phyloP scores from a whole-genome alignment of 106 monocot species.

The Ottelia alismoides region DNA sequence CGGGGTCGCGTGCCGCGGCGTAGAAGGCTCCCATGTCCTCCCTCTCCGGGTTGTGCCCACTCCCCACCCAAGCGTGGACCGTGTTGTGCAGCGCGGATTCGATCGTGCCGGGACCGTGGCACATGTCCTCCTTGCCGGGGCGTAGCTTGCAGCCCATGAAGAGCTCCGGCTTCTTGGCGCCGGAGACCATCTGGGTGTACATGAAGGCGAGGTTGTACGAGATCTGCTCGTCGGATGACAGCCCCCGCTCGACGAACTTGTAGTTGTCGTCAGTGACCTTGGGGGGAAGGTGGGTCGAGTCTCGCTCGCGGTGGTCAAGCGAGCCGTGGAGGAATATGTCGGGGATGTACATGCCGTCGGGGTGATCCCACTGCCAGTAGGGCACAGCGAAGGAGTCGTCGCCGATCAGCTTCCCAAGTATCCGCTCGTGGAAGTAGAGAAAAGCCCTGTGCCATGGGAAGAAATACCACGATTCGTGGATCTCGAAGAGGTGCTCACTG shows the following conservation, averaged over 20 bases:
- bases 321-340: slow-evolving; percentile 3
- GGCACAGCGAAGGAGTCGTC: slow-evolving; percentile 24
- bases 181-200: slow-evolving; percentile 21
- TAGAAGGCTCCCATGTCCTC: slow-evolving; percentile 12
- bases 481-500: slow-evolving; percentile 7
- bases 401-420: slow-evolving; percentile 24
- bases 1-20: slow-evolving; percentile 9
- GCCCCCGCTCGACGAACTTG: background rate
- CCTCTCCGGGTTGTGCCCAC: background rate
- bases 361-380: slow-evolving; percentile 26
- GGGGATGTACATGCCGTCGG: slow-evolving; percentile 16
- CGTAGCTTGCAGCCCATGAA: slow-evolving; percentile 13
- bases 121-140: slow-evolving; percentile 4
- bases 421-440: slow-evolving; percentile 27
- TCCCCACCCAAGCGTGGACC: slow-evolving; percentile 5
- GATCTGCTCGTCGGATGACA: slow-evolving; percentile 2
- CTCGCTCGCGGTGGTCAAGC: background rate
- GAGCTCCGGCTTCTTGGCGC: slow-evolving; percentile 6
- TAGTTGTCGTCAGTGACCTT: background rate
- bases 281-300: slow-evolving; percentile 5
- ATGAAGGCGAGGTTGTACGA: slow-evolving; percentile 13
- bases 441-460: slow-evolving; percentile 20
- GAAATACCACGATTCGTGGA: slow-evolving; percentile 23
- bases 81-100: slow-evolving; percentile 7
- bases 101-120: slow-evolving; percentile 10